Evolutionary conservation across 495 filamentous ascomycete genomes (phyloP).

Genomic region (Penicillium lagena): DNA sequence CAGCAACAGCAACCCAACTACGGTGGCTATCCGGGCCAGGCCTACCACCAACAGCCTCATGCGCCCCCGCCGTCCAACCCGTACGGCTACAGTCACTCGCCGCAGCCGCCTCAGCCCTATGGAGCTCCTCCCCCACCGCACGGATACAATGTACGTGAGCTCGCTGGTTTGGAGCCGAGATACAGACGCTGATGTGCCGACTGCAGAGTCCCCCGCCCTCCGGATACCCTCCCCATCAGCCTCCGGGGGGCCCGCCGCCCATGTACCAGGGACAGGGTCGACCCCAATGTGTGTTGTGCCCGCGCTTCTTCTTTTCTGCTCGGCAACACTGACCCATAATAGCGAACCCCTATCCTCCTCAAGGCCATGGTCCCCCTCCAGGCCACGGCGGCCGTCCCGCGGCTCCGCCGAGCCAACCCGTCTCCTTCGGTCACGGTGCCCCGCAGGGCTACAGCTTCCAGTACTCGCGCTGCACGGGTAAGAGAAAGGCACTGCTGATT

Average conservation of each 20-base stretch:
- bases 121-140: slow-evolving; percentile 35
- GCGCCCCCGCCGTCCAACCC: slow-evolving; percentile 31
- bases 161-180: background rate
- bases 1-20: slow-evolving; percentile 32
- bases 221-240: slow-evolving; percentile 25
- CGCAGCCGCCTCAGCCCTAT: slow-evolving; percentile 34
- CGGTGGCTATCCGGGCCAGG: slow-evolving; percentile 43
- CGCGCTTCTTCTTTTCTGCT: background rate
- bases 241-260: slow-evolving; percentile 27
- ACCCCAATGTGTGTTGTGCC: slow-evolving; percentile 25
- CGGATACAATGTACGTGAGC: slow-evolving; percentile 34
- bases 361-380: no score
- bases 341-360: slow-evolving; percentile 21
- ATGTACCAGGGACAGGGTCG: slow-evolving; percentile 32
- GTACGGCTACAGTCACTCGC: slow-evolving; percentile 40
- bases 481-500: slow-evolving; percentile 86
- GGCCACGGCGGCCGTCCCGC: slow-evolving; percentile 30
- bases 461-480: slow-evolving; percentile 88
- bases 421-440: slow-evolving; percentile 70
- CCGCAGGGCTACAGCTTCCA: slow-evolving; percentile 75
- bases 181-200: slow-evolving; percentile 10
- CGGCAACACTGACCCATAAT: slow-evolving; percentile 1
- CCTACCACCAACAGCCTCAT: slow-evolving; percentile 36
- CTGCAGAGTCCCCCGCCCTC: slow-evolving; percentile 19
- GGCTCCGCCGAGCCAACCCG: slow-evolving; percentile 35